Percentiles rank a stretch among this genome's conserved stretches.
phyloP scores from a whole-genome alignment of 441 rosid species.

The Pelargonium cotyledonis region DNA sequence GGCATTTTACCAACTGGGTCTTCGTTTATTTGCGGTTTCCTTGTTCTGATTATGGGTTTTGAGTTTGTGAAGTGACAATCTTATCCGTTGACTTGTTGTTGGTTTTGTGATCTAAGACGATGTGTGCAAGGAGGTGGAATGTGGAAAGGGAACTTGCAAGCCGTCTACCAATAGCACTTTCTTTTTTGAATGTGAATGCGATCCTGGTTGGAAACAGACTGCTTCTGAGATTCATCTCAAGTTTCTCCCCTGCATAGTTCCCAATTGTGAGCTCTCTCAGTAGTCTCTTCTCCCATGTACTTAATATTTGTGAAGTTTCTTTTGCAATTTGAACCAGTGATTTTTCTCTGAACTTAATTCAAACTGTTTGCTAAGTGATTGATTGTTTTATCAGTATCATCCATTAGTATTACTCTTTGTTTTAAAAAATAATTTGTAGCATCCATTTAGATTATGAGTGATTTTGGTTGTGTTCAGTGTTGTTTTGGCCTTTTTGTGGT shows the following conservation, averaged over 20 bases:
- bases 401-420: no score
- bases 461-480: no score
- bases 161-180: constrained; percentile 31
- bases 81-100: not conserved
- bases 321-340: no score
- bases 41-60: not conserved
- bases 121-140: constrained; percentile 46
- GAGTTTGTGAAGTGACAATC: not conserved
- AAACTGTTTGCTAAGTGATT: not conserved
- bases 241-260: constrained; percentile 80
- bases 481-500: no score
- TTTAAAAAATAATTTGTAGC: no score
- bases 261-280: constrained; percentile 51
- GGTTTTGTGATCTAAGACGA: not conserved
- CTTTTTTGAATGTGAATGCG: constrained; percentile 55
- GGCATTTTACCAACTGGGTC: constrained; percentile 16
- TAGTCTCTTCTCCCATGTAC: not conserved
- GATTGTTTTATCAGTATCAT: not conserved
- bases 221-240: constrained; percentile 27
- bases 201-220: constrained; percentile 66
- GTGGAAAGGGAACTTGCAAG: constrained; percentile 77
- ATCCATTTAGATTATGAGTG: no score
- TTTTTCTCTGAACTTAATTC: no score
- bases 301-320: not conserved
- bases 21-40: constrained; percentile 14